A percentile compares a stretch with the other conserved stretches of the same genome.
Conservation (phyloP, 2,329 filamentous ascomycete genomes). For the Daldinia sp. region DNA sequence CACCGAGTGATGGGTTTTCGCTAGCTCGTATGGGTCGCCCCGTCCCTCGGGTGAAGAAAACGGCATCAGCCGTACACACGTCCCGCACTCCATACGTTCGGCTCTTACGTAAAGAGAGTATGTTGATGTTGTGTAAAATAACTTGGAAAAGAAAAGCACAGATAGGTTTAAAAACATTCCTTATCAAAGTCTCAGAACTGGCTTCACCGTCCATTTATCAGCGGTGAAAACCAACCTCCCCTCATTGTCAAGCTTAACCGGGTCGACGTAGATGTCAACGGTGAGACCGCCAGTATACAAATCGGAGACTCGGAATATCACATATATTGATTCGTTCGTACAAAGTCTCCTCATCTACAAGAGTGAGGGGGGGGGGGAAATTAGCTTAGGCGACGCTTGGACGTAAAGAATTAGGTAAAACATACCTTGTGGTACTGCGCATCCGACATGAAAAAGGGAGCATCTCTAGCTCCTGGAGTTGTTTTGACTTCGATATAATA, state of each 20-base stretch:
- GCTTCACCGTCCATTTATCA: conserved; percentile 32
- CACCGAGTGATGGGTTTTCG: too few species aligned
- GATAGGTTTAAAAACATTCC: too few species aligned
- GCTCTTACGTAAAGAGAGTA: too few species aligned
- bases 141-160: not conserved
- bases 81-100: too few species aligned
- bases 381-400: not conserved
- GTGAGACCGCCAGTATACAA: conserved; percentile 34
- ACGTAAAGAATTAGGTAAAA: conserved; percentile 38
- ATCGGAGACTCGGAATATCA: conserved; percentile 43
- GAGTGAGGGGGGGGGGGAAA: not conserved
- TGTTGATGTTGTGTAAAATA: not conserved
- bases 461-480: conserved; percentile 54
- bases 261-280: conserved; percentile 40
- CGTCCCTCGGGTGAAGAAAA: too few species aligned
- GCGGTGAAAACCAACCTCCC: conserved; percentile 31
- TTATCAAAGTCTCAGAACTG: not conserved
- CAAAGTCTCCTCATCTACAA: conserved; percentile 11
- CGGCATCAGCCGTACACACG: too few species aligned
- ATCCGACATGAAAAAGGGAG: conserved; percentile 62
- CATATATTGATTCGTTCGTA: conserved; percentile 30
- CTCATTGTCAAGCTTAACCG: conserved; percentile 18
- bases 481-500: conserved; percentile 67
- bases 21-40: too few species aligned
- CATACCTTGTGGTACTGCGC: conserved; percentile 58